Evolutionary conservation across 768 basidiomycete species (phyloP), one percentile per base, ranked within the genome.

Genomic region (Amanita thiersii): DNA sequence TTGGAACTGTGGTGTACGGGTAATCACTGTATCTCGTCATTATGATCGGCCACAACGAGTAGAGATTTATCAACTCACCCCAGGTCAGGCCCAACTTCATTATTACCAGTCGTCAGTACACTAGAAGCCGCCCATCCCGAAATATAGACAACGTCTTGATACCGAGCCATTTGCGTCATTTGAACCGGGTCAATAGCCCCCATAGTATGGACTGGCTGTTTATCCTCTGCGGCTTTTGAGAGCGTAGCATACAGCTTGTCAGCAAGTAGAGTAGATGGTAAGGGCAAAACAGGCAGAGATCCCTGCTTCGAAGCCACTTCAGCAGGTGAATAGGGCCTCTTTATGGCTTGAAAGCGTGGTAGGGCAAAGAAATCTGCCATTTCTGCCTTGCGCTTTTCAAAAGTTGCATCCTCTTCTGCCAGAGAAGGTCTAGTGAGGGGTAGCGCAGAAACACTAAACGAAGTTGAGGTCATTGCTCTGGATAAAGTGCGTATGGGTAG

Each of bases 1-100:
- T 94, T 17, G 93, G 92, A 11, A 97, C 90, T 1, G 91, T 94
- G 7, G 90, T 92, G 60, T 96, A 96, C 1, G 92, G 90, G 57
- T 96, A 94, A 60, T 97, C 93, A 25, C 83, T 91, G 46, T 3
- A 35, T 17, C 32, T 8, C 17, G 32, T 26, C 28, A 11, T 38
- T 17, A 39, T 34, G 21, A 39, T 9, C 19, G 43, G 15, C 38
- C 23, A 31, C 30, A 47, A 15, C 38, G 15, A 12, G 7, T 12
- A 11, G 10, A 32, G 20, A 32, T 15, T 10, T 17, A 39, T 23
- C 29, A 21, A 77, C 81, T 69, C 68, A 70, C 89, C 86, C 89
- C 50, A 92, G 72, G 62, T 96, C 91, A 15, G 89, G 91, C 11
- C 90, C 90, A 44, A 92, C 86, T 62, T 93, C 88, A 57, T 91